Evolutionary conservation across 208 protist species (phyloP), one percentile per base, ranked within the genome.

Genomic region (Leishmania mexicana): DNA sequence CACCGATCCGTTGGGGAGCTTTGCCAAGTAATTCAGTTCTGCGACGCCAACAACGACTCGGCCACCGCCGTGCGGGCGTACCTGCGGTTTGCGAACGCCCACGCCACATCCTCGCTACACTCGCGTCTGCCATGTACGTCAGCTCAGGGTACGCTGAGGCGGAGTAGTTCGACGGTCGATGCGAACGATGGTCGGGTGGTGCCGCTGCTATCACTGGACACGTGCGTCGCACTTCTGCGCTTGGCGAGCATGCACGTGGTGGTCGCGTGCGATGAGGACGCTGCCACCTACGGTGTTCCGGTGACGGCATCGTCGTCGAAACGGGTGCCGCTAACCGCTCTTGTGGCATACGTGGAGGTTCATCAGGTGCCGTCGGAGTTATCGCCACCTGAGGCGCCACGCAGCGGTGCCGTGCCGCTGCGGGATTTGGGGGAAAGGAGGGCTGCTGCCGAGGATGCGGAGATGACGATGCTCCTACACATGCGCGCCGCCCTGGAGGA

Each of bases 1-100:
- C 57, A 40, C 13, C 60, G 51, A 31, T 64, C 81, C 3, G n/a
- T 76, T 3, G 57, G 28, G 51, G 75, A 76, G 40, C 54, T 88
- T 17, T 64, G 57, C 68, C 78, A 86, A 38, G 81, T 76, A 6
- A 28, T 83, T 4, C 17, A 31, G 24, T 70, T 85, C 75, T 85
- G 81, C 53, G 71, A 47, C 13, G 75, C 73, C 40, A 70, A 81
- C 10, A 58, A 54, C 8, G 85, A 88, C 53, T 40, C 81, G 15
- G 76, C 79, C 53, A 88, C 81, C 13, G 78, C 81, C 15, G 75
- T 83, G 42, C 74, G 73, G 4, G 81, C 79, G 5, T 88, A 88
- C 45, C 5, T 85, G 49, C 81, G 75, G 6, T 83, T 88, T 19
- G 77, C 80, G 28, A 31, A 35, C 38, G 60, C 78, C 1, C 71